These are phyloP conservation scores for Xylariomycetidae sp. DNA, from an alignment of 2,329 filamentous ascomycete genomes.

Conservation along the genomic window DNA sequence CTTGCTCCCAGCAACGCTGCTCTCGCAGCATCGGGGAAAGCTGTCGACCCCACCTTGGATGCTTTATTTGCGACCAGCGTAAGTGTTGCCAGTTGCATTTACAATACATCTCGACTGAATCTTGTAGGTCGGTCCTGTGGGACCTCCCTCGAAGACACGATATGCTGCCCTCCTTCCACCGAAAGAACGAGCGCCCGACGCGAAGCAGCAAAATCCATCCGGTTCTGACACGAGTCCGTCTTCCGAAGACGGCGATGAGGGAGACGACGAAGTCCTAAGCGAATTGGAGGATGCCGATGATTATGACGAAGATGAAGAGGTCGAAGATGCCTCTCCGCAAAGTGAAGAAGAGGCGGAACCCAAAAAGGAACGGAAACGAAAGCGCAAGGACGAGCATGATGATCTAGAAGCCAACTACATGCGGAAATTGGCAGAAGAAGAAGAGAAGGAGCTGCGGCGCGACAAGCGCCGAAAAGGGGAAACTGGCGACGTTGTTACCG, in stretches of 20 bases:
- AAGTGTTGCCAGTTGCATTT: conserved; percentile 31
- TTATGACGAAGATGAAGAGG: conserved; percentile 35
- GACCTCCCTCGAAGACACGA: conserved; percentile 37
- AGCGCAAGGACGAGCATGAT: conserved; percentile 61
- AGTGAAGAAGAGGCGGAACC: conserved; percentile 35
- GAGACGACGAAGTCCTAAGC: conserved; percentile 29
- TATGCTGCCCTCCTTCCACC: conserved; percentile 33
- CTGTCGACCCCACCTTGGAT: conserved; percentile 62
- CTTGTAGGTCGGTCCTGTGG: conserved; percentile 49
- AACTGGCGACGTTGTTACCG: conserved; percentile 23
- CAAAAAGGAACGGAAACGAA: conserved; percentile 57
- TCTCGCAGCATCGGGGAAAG: conserved; percentile 42
- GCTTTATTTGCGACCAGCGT: conserved; percentile 69
- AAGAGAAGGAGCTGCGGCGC: conserved; percentile 46
- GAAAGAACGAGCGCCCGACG: conserved; percentile 28
- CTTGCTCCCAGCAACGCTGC: conserved; percentile 28
- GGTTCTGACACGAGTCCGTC: conserved; percentile 2
- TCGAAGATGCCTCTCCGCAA: conserved; percentile 36
- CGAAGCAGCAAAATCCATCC: conserved; percentile 9
- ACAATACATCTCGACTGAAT: too few relatives aligned
- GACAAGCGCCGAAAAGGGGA: conserved; percentile 49
- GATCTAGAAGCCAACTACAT: conserved; percentile 67
- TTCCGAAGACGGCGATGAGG: conserved; percentile 15
- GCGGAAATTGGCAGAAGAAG: conserved; percentile 54
- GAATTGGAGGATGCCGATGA: conserved; percentile 34